Conservation (phyloP, 2,329 filamentous ascomycete species). For the Fusarium sp. region DNA sequence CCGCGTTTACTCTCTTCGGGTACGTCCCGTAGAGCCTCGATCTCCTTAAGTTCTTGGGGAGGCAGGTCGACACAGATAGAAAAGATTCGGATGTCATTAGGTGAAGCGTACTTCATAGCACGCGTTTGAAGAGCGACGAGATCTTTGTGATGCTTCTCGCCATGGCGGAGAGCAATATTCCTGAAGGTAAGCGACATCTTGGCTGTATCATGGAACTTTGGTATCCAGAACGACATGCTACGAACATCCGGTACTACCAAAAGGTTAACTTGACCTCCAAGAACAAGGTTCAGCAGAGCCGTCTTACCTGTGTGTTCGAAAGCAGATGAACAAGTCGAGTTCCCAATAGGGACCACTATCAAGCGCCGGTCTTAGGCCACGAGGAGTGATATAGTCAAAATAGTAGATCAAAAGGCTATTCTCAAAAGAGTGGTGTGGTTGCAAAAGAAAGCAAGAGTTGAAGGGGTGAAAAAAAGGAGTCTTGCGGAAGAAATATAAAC, state of each 20-base stretch:
- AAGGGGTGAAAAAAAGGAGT: neutral
- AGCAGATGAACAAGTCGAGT: neutral
- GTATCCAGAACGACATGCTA: conserved; percentile 3
- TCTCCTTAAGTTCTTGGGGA: neutral
- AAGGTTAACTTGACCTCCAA: neutral
- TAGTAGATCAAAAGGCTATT: conserved; percentile 10
- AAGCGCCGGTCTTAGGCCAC: neutral
- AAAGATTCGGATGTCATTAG: neutral
- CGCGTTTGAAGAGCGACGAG: neutral
- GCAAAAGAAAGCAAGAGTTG: too few species aligned
- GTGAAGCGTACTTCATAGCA: neutral
- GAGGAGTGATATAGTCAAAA: conserved; percentile 7
- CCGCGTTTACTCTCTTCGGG: neutral
- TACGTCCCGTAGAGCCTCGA: neutral
- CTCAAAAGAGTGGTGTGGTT: neutral
- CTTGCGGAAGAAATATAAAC: neutral
- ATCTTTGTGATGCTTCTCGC: fast-evolving
- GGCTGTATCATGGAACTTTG: conserved; percentile 6
- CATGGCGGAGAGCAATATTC: fast-evolving
- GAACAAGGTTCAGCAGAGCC: neutral
- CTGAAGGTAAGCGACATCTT: conserved; percentile 5
- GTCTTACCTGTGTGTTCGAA: neutral
- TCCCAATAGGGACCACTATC: neutral
- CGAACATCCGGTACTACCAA: neutral
- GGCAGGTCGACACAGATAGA: neutral